These are phyloP conservation scores for Candida wancherniae DNA, from an alignment of 805 yeast species.

Conservation along the genomic window DNA sequence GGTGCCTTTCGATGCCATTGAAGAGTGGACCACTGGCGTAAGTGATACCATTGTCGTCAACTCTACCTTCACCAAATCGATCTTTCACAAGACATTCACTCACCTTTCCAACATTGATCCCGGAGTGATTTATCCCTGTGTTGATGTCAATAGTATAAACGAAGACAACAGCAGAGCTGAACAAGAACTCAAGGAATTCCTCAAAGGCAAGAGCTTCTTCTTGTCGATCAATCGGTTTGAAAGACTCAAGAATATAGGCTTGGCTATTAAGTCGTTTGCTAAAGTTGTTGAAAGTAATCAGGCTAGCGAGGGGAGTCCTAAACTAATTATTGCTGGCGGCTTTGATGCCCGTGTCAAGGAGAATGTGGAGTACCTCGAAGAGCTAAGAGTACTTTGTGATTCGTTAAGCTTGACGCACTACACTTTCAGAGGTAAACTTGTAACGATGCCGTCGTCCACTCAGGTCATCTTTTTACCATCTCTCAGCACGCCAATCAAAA, in stretches of 20 bases:
- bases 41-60: slow-evolving; percentile 85
- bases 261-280: slow-evolving; percentile 71
- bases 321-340: slow-evolving; percentile 84
- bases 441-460: slow-evolving; percentile 29
- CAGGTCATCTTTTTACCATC: slow-evolving; percentile 78
- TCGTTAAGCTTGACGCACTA: slow-evolving; percentile 40
- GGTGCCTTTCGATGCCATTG: slow-evolving; percentile 76
- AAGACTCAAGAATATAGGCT: slow-evolving; percentile 70
- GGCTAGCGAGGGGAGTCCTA: slow-evolving; percentile 27
- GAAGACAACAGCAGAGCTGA: slow-evolving; percentile 20
- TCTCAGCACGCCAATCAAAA: slow-evolving; percentile 58
- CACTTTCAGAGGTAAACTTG: slow-evolving; percentile 40
- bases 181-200: slow-evolving; percentile 30
- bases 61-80: slow-evolving; percentile 71
- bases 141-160: slow-evolving; percentile 36
- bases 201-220: slow-evolving; percentile 40
- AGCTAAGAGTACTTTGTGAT: slow-evolving; percentile 50
- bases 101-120: slow-evolving; percentile 37
- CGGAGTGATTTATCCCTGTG: slow-evolving; percentile 74
- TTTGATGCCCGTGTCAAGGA: slow-evolving; percentile 73
- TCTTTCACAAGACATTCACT: slow-evolving; percentile 63
- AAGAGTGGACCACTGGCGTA: slow-evolving; percentile 69
- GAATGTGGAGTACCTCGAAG: slow-evolving; percentile 65
- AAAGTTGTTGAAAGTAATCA: slow-evolving; percentile 31
- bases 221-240: slow-evolving; percentile 88